Evolutionary conservation across 1,284 basidiomycete species (phyloP), one percentile per base, ranked within the genome.

Genomic region (Sphagnurus paluster): DNA sequence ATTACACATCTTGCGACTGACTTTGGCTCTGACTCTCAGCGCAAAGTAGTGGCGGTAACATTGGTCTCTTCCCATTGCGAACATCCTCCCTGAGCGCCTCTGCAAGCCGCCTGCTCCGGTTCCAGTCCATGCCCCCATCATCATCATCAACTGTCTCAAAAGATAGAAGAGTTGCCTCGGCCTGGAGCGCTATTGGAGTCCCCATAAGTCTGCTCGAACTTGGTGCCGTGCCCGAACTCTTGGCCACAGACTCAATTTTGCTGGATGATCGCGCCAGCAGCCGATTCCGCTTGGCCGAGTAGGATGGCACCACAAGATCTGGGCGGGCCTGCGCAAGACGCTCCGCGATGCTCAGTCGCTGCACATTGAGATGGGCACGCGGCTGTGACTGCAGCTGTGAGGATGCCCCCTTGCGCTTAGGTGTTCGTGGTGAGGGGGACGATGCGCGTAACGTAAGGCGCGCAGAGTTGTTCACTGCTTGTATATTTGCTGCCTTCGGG

Each of bases 61-160:
- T 45, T 1, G 61, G 62, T 42, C 56, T 57, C 24, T 56, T 54
- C 4, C 67, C 67, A 17, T 53, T 56, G 14, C 47, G 49, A 19
- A 66, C 19, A 42, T 65, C 67, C 13, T 46, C 45, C 44, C 57
- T 56, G 20, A 68, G 40, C 9, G 50, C 55, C 25, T 66, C 62
- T n/a, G 54, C 61, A 33, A 71, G 50, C 47, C 56, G 40, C 47
- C 56, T 55, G 39, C 63, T 70, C 24, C 67, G 55, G 42, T 68
- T 56, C 64, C 66, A 68, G 45, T 70, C 60, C 55, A 69, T 55
- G 1, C 54, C 57, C 5, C 48, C 50, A 39, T 64, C 61, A 14
- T 57, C 59, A 30, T 60, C 56, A 2, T 64, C 54, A 36, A 66
- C 59, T n/a, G 53, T 56, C 46, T 58, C 55, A 37, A 65, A 64